phyloP scores from a whole-genome alignment of 2,329 filamentous ascomycete genomes.

The Verticillium dahliae region DNA sequence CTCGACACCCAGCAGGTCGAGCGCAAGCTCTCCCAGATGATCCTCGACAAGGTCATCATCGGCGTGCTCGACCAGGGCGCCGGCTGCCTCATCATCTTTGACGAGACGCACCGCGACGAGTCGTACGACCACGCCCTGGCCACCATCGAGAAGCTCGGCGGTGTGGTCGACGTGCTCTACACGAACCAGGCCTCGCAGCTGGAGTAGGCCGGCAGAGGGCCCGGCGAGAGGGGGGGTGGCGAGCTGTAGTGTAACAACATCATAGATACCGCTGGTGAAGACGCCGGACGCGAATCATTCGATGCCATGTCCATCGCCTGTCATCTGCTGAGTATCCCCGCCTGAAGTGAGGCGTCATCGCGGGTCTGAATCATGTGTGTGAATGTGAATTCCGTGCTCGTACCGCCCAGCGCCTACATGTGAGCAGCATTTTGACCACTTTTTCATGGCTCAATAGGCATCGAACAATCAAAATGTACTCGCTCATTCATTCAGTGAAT shows the following conservation, averaged over 20 bases:
- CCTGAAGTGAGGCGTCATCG: not conserved
- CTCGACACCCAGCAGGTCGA: constrained; percentile 95
- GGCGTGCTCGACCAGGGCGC: constrained; percentile 95
- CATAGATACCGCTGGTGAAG: not conserved
- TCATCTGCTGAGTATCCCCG: not conserved
- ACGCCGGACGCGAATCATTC: not conserved
- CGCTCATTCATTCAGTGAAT: not conserved
- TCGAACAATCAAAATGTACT: not conserved
- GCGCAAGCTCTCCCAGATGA: constrained; percentile 98
- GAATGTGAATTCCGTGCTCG: not conserved
- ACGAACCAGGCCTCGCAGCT: constrained; percentile 94
- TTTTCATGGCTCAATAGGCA: too few relatives aligned
- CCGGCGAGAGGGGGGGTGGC: not conserved
- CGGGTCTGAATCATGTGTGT: not conserved
- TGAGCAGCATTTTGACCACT: not conserved
- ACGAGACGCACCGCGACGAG: constrained; percentile 89
- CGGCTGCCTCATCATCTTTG: constrained; percentile 95
- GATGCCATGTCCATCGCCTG: not conserved
- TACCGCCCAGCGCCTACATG: too few relatives aligned
- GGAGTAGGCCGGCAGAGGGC: constrained; percentile 47
- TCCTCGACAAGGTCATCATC: constrained; percentile 97
- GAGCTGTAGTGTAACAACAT: constrained; percentile 3
- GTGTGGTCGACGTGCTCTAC: constrained; percentile 95
- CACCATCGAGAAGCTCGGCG: constrained; percentile 95
- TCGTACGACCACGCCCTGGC: constrained; percentile 89